Conservation (phyloP, 805 yeast species). For the Naumovozyma castellii region DNA sequence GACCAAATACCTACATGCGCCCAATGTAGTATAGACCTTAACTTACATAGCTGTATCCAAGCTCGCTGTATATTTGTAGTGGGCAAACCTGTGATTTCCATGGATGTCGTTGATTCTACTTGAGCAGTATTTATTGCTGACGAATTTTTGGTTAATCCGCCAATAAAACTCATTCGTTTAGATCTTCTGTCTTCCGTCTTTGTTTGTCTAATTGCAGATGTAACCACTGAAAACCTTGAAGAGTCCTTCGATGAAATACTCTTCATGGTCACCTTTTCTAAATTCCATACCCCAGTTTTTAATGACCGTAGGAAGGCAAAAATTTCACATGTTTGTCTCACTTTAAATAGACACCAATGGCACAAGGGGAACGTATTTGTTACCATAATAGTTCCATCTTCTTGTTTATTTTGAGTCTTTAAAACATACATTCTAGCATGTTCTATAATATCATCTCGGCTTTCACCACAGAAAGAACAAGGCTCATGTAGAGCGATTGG, state of each 20-base stretch:
- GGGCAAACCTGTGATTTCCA: constrained; percentile 21
- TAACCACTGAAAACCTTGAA: constrained; percentile 10
- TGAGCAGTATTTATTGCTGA: constrained; percentile 9
- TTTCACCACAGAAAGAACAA: constrained; percentile 81
- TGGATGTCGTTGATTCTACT: constrained; percentile 6
- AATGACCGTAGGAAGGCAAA: constrained; percentile 67
- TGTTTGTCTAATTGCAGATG: constrained; percentile 1
- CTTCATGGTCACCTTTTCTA: constrained; percentile 33
- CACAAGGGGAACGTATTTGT: constrained; percentile 57
- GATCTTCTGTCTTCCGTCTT: constrained; percentile 17
- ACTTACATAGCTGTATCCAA: constrained; percentile 56
- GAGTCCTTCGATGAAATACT: constrained; percentile 12
- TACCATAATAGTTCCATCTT: constrained; percentile 23
- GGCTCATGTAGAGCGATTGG: constrained; percentile 70
- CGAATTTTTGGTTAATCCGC: constrained; percentile 14
- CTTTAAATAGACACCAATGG: constrained; percentile 66
- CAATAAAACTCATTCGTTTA: constrained; percentile 23
- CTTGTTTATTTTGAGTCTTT: constrained; percentile 35
- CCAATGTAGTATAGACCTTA: constrained; percentile 74
- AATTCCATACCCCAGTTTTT: constrained; percentile 49
- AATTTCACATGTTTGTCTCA: constrained; percentile 76
- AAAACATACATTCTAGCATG: constrained; percentile 71
- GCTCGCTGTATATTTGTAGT: constrained; percentile 36
- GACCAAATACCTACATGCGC: constrained; percentile 77
- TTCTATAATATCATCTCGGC: constrained; percentile 55